phyloP scores from a whole-genome alignment of 2,329 filamentous ascomycete genomes.

The Aspergillus persii region DNA sequence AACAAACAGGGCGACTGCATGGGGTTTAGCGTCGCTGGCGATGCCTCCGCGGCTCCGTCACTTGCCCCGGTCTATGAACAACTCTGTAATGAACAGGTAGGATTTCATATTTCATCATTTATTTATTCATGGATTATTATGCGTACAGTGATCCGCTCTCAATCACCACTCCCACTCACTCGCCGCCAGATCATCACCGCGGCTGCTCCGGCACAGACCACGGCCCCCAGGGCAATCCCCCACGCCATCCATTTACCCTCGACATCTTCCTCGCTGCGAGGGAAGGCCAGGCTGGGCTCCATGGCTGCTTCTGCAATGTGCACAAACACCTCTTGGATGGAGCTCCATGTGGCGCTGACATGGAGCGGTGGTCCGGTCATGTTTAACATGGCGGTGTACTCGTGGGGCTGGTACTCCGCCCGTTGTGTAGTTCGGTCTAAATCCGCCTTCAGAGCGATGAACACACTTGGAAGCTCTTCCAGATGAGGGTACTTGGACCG shows the following conservation, averaged over 20 bases:
- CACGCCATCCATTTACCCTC: conserved; percentile 77
- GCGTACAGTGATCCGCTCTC: conserved; percentile 2
- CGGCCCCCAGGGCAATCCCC: conserved; percentile 79
- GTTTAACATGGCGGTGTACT: conserved; percentile 78
- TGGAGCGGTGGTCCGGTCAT: conserved; percentile 85
- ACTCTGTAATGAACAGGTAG: too few relatives aligned
- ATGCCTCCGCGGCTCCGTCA: too few relatives aligned
- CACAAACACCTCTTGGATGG: conserved; percentile 91
- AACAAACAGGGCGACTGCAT: not conserved
- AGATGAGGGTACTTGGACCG: conserved; percentile 77
- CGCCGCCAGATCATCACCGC: conserved; percentile 61
- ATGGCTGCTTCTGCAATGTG: conserved; percentile 87
- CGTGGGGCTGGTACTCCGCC: conserved; percentile 84
- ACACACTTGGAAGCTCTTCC: conserved; percentile 85
- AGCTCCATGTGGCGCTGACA: conserved; percentile 91
- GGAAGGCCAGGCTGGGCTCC: conserved; percentile 82
- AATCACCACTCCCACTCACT: conserved; percentile 37
- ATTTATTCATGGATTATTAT: not conserved
- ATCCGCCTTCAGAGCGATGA: conserved; percentile 91
- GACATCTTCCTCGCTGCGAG: conserved; percentile 78
- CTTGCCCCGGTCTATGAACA: too few relatives aligned
- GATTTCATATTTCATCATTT: not conserved
- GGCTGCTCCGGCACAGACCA: conserved; percentile 58
- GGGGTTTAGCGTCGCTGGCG: not conserved
- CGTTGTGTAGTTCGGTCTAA: conserved; percentile 96